Evolutionary conservation across 1,139 yeast genomes (phyloP), one percentile per base, ranked within the genome.

Genomic region (Arxiozyma slooffiae): DNA sequence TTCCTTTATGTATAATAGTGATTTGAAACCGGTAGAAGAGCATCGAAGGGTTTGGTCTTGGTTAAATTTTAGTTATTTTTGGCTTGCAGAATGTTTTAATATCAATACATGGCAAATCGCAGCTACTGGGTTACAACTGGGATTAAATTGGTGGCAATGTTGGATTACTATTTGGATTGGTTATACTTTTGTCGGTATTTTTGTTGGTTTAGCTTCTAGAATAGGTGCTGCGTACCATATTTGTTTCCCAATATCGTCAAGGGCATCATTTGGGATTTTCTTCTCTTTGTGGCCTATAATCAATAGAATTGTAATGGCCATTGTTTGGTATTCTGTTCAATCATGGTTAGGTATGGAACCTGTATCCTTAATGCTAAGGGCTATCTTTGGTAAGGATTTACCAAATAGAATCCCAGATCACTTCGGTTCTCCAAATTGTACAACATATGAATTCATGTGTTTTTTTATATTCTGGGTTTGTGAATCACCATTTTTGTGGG

Each of bases 31-130:
- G 0, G 90, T 87, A 1, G 74, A 70, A 24, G 76, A 71, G 18
- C 71, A 72, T 4, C 73, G 87, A 63, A 73, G 95, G 63, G 75
- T 76, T 23, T 87, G 96, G 96, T 72, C 79, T 30, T 85, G 95
- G 94, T 82, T 74, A 67, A 85, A 85, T 62, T 87, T 71, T 63
- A 81, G 82, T 8, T 81, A 79, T 55, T 85, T 85, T 60, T 87
- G 96, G 96, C 68, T 86, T 52, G 89, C 95, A 1, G 96, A 86
- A 63, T 80, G 94, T 23, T 85, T 88, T 70, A 87, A 87, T 66
- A 81, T 88, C 60, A 86, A 85, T 64, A 86, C 96, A 9, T 87
- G 94, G 90, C 90, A 85, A 70, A 85, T 88, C 61, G 95, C 95
- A 7, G 81, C 92, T 6, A 83, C 94, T 0, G 94, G 95, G 56